Evolutionary conservation across 2,329 filamentous ascomycete genomes (phyloP).

Genomic region (Nigrospora sphaerica): DNA sequence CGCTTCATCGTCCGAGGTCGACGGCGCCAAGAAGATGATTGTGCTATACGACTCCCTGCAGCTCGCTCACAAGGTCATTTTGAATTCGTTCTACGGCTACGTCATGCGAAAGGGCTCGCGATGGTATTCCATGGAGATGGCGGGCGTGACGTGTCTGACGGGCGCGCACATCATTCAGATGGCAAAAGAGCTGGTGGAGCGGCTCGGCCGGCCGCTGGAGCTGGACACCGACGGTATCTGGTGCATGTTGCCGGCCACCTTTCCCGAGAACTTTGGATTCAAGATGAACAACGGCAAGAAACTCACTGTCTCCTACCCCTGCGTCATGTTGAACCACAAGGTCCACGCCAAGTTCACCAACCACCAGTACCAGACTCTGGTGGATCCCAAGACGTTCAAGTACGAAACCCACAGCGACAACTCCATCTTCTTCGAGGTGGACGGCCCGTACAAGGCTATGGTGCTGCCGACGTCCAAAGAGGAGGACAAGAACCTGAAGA

Average conservation of each 20-base stretch:
- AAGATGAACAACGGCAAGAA: slow-evolving; percentile 96
- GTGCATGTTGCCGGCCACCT: slow-evolving; percentile 96
- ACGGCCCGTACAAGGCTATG: slow-evolving; percentile 97
- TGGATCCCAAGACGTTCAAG: slow-evolving; percentile 70
- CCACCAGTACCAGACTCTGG: slow-evolving; percentile 89
- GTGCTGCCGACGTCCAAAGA: slow-evolving; percentile 95
- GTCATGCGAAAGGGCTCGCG: slow-evolving; percentile 98
- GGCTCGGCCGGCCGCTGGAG: slow-evolving; percentile 86
- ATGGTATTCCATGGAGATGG: slow-evolving; percentile 99
- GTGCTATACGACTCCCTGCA: slow-evolving; percentile 92
- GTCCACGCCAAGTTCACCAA: slow-evolving; percentile 95
- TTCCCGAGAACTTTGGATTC: slow-evolving; percentile 94
- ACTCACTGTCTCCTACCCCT: slow-evolving; percentile 91
- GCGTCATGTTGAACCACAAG: slow-evolving; percentile 97
- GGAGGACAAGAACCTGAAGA: slow-evolving; percentile 99
- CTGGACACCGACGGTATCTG: slow-evolving; percentile 98
- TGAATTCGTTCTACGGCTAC: slow-evolving; percentile 98
- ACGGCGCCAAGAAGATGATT: slow-evolving; percentile 98
- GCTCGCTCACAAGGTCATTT: slow-evolving; percentile 95
- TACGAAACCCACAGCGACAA: slow-evolving; percentile 99
- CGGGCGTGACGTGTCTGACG: slow-evolving; percentile 93
- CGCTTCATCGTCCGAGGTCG: slow-evolving; percentile 68
- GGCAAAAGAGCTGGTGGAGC: slow-evolving; percentile 86
- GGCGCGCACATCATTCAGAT: slow-evolving; percentile 96
- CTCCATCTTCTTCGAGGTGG: slow-evolving; percentile 98